phyloP scores from a whole-genome alignment of 2,329 filamentous ascomycete species.

The Chaetothyriales sp. region DNA sequence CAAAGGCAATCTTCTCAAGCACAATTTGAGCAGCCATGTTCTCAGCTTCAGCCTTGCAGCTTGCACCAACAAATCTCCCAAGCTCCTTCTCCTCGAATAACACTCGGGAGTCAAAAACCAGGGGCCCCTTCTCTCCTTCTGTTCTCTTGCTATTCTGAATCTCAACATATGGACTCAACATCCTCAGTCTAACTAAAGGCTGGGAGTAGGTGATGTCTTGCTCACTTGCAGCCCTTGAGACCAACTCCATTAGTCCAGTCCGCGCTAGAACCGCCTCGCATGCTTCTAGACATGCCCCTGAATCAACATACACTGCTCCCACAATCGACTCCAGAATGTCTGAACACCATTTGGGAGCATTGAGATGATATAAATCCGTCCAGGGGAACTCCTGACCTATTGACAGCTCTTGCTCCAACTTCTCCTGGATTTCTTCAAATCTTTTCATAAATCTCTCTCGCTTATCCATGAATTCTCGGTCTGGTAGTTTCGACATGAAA shows the following conservation, averaged over 20 bases:
- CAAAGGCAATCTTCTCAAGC: background rate
- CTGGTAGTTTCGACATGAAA: slow-evolving; percentile 7
- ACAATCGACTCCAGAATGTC: slow-evolving; percentile 70
- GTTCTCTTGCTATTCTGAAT: background rate
- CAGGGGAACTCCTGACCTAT: slow-evolving; percentile 54
- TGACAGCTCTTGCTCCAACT: slow-evolving; percentile 38
- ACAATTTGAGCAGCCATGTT: background rate
- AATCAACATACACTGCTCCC: slow-evolving; percentile 74
- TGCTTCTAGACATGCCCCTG: slow-evolving; percentile 39
- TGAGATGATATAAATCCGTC: slow-evolving; percentile 50
- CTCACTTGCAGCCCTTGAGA: slow-evolving; percentile 12
- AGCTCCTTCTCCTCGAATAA: background rate
- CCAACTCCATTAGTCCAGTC: slow-evolving; percentile 41
- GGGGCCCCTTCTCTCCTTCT: too few species aligned
- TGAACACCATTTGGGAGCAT: slow-evolving; percentile 61
- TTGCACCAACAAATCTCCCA: background rate
- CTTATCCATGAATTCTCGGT: background rate
- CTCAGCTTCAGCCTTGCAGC: background rate
- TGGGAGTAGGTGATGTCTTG: slow-evolving; percentile 1
- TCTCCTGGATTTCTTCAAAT: slow-evolving; percentile 34
- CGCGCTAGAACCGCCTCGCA: slow-evolving; percentile 48
- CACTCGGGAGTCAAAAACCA: background rate
- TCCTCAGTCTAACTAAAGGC: background rate
- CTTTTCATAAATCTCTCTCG: slow-evolving; percentile 4
- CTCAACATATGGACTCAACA: background rate